Conservation (phyloP, 1,139 yeast species). For the Blastobotrys malaysiensis region DNA sequence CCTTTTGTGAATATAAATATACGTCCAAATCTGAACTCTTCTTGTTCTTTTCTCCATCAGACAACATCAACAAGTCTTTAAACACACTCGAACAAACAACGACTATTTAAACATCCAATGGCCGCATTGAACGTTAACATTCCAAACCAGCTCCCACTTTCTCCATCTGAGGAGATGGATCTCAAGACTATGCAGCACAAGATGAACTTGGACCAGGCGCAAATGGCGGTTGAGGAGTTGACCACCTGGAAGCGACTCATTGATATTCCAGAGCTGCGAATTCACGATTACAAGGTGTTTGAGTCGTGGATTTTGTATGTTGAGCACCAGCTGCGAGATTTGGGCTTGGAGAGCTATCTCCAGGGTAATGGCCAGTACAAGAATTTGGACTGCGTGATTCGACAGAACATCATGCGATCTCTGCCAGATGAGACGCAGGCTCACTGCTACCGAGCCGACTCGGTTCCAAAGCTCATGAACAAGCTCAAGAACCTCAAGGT, state of each 20-base stretch:
- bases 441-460: conserved; percentile 10
- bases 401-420: conserved; percentile 7
- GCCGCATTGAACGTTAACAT: not conserved
- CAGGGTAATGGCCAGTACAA: conserved; percentile 10
- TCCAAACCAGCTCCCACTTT: not conserved
- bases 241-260: conserved; percentile 7
- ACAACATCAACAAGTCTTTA: not conserved
- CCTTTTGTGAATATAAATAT: not conserved
- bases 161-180: not conserved
- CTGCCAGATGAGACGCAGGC: conserved; percentile 13
- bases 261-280: conserved; percentile 13
- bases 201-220: not conserved
- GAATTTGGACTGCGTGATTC: conserved; percentile 12
- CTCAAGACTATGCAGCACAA: not conserved
- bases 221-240: conserved; percentile 1
- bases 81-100: not conserved
- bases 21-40: not conserved
- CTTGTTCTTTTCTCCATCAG: not conserved
- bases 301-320: conserved; percentile 11
- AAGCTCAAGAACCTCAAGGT: conserved; percentile 11
- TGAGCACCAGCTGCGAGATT: conserved; percentile 11
- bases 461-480: conserved; percentile 9
- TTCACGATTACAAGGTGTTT: conserved; percentile 11
- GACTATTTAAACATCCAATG: not conserved
- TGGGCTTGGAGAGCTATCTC: conserved; percentile 11